Evolutionary conservation across 306 rosid species (phyloP), one percentile per base, ranked within the genome.

Genomic region (Medicago lupulina): DNA sequence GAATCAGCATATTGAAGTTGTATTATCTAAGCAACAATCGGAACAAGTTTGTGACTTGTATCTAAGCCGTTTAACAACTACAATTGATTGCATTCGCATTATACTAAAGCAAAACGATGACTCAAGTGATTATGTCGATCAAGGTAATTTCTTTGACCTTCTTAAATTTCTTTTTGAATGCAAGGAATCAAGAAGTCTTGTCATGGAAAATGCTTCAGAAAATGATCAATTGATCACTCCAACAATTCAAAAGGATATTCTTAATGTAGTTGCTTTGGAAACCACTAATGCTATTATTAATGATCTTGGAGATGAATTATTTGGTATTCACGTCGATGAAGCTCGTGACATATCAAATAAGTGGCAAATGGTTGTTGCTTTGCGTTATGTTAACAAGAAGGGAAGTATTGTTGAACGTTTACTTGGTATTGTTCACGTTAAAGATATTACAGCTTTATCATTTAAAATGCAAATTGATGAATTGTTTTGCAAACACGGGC

Each of bases 381-480:
- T 53, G 43, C 59, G 40, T 51, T 36, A 53, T 16, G 21, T 54
- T 55, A 19, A 57, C n/a, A 39, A 53, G 36, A 71, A 19, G 3
- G 41, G 55, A 19, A 72, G 23, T 39, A 40, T 18, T 18, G 70
- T 65, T 40, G 70, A 65, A 7, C 50, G 17, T 11, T 65, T 65
- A 17, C 28, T 65, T 39, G 23, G 71, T 12, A 75, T 75, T 53
- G 19, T 74, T 74, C 25, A 74, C 28, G 78, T 74, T 6, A 60
- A 61, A 61, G 31, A 61, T 16, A 46, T 46, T 17, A 63, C 63
- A 17, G 6, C 63, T 75, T 63, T 50, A 49, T 62, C 71, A 31
- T 46, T 74, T 36, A 74, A 62, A 74, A 28, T 31, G 62, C 6
- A 55, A 47, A 62, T 74, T 74, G 71, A 74, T 47, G 59, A 43